phyloP scores from a whole-genome alignment of 768 basidiomycete genomes.

The Phylloporus sp. region DNA sequence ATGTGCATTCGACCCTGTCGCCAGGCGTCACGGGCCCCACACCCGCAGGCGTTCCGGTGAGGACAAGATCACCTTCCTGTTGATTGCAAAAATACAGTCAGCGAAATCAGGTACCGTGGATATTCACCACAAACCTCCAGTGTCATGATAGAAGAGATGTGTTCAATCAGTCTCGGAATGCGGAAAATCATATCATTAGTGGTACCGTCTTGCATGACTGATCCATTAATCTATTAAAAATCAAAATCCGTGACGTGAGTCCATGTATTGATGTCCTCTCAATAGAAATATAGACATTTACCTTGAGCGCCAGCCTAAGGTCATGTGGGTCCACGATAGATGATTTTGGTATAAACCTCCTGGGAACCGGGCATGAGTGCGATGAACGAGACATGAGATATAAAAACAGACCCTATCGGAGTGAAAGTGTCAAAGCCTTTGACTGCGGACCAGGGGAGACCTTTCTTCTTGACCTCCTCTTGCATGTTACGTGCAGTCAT shows the following conservation, averaged over 20 bases:
- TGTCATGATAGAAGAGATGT: conserved; percentile 94
- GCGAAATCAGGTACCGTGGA: too few relatives aligned
- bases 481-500: conserved; percentile 97
- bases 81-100: neutral
- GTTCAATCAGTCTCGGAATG: conserved; percentile 83
- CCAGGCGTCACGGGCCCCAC: conserved; percentile 76
- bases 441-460: conserved; percentile 93
- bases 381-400: neutral
- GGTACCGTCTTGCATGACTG: conserved; percentile 77
- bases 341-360: conserved; percentile 78
- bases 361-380: conserved; percentile 26
- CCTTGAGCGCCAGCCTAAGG: conserved; percentile 74
- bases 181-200: conserved; percentile 91
- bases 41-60: conserved; percentile 91
- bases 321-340: conserved; percentile 68
- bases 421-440: conserved; percentile 98
- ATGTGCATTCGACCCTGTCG: conserved; percentile 72
- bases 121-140: conserved; percentile 71
- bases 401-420: conserved; percentile 68
- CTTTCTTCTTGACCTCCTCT: conserved; percentile 85
- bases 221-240: conserved; percentile 88
- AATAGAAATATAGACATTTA: conserved; percentile 18
- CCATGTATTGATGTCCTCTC: neutral
- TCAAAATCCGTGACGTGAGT: neutral
- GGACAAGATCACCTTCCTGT: conserved; percentile 84